Evolutionary conservation across 306 rosid species (phyloP).

Genomic region (Trichosanthes cucumerina): DNA sequence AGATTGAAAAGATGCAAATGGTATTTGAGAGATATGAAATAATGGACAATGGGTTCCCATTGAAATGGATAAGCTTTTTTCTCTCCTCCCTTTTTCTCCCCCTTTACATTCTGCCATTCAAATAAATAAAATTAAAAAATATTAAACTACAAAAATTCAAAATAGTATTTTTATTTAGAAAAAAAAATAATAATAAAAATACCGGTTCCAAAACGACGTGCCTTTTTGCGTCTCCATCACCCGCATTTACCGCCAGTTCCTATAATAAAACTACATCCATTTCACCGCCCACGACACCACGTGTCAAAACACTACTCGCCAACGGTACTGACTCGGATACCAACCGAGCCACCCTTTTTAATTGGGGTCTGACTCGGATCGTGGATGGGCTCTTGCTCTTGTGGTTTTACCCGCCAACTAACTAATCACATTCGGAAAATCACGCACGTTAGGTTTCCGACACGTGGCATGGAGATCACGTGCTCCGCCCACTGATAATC

Average conservation of each 20-base stretch:
- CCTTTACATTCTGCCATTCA: neutral
- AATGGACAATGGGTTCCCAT: neutral
- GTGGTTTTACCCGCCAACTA: neutral
- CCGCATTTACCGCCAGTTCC: slow-evolving; percentile 27
- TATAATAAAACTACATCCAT: neutral
- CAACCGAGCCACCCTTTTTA: neutral
- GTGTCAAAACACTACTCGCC: neutral
- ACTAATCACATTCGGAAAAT: slow-evolving; percentile 6
- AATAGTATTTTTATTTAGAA: neutral
- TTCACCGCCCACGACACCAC: neutral
- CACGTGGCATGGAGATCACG: slow-evolving; percentile 29
- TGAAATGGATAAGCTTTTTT: neutral
- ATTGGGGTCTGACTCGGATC: slow-evolving; percentile 18
- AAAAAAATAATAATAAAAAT: neutral
- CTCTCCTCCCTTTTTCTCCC: neutral
- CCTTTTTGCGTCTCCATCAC: slow-evolving; percentile 3
- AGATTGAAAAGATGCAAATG: neutral
- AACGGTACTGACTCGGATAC: neutral
- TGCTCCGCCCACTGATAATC: slow-evolving; percentile 14
- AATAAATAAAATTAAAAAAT: neutral
- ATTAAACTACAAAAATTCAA: no score
- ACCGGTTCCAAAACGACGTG: neutral
- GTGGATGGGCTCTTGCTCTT: neutral
- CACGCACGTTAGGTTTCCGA: slow-evolving; percentile 16
- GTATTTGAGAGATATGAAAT: neutral